These are phyloP conservation scores for Guadua angustifolia DNA, from an alignment of 176 grass and related monocot species.

Conservation along the genomic window DNA sequence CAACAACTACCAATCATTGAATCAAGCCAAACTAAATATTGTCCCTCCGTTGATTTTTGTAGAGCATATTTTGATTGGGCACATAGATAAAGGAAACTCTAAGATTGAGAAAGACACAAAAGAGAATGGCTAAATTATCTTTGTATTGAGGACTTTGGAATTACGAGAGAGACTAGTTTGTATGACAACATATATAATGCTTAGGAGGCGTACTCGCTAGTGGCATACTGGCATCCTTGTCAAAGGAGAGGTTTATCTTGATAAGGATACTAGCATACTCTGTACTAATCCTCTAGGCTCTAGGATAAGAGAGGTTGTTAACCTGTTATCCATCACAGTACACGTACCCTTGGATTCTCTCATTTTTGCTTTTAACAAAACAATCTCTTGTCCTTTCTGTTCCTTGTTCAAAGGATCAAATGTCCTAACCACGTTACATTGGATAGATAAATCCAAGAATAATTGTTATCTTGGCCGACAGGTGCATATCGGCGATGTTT, in stretches of 20 bases:
- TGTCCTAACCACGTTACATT: neutral
- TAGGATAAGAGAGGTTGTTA: neutral
- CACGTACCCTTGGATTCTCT: neutral
- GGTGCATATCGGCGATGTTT: neutral
- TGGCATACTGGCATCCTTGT: neutral
- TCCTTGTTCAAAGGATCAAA: neutral
- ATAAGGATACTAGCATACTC: neutral
- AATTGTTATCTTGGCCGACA: neutral
- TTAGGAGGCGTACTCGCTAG: neutral
- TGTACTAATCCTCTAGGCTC: neutral
- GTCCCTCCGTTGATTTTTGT: too few species aligned
- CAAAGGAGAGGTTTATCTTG: neutral
- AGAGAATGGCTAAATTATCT: too few species aligned
- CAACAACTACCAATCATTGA: neutral
- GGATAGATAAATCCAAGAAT: neutral
- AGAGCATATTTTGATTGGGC: too few species aligned
- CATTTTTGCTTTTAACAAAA: neutral
- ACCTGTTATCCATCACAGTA: neutral
- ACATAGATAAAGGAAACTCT: too few species aligned
- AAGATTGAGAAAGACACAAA: too few species aligned
- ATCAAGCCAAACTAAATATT: neutral
- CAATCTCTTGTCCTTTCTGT: neutral
- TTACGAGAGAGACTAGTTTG: too few species aligned
- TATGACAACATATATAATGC: too few species aligned
- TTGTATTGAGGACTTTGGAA: too few species aligned